A percentile compares a stretch with the other conserved stretches of the same genome.
phyloP scores from a whole-genome alignment of 2,329 filamentous ascomycete genomes.

The Gaeumannomyces sp. region DNA sequence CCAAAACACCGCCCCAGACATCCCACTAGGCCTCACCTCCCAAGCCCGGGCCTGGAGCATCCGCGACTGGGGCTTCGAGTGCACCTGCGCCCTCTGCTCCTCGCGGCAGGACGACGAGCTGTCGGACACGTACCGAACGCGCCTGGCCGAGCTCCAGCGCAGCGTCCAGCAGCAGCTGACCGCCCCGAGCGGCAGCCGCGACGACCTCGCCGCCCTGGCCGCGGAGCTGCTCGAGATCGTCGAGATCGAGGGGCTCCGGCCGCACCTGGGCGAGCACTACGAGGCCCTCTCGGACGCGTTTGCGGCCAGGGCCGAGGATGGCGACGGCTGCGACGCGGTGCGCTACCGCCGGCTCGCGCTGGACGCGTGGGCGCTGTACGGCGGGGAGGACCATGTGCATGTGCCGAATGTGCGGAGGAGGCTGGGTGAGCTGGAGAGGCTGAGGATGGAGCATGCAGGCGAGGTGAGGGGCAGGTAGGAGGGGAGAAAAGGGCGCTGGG shows the following conservation, averaged over 20 bases:
- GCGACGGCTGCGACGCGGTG: slow-evolving; percentile 5
- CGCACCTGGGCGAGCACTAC: slow-evolving; percentile 14
- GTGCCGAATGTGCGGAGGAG: slow-evolving; percentile 3
- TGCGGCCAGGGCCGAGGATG: slow-evolving; percentile 7
- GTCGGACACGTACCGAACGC: slow-evolving; percentile 3
- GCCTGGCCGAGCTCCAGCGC: slow-evolving; percentile 3
- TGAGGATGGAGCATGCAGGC: not conserved
- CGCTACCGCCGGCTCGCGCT: slow-evolving; percentile 11
- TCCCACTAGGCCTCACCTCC: slow-evolving; percentile 16
- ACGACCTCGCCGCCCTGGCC: slow-evolving; percentile 3
- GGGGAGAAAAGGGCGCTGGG: not conserved
- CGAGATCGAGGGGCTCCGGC: slow-evolving; percentile 13
- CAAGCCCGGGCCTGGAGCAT: slow-evolving; percentile 10
- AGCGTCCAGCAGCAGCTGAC: not conserved
- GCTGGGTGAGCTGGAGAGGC: slow-evolving; percentile 2
- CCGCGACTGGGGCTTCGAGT: slow-evolving; percentile 21
- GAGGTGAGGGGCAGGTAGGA: not conserved
- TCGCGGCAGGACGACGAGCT: slow-evolving; percentile 13
- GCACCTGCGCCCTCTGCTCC: slow-evolving; percentile 20
- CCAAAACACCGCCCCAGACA: slow-evolving; percentile 10
- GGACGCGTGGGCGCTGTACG: slow-evolving; percentile 13
- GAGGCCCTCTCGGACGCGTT: slow-evolving; percentile 15
- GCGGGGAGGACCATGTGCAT: slow-evolving; percentile 14
- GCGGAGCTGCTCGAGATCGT: slow-evolving; percentile 11
- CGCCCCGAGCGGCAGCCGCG: slow-evolving; percentile 1